A percentile compares a stretch with the other conserved stretches of the same genome.
Conservation (phyloP, 208 protist genomes). For the Crithidia thermophila region DNA sequence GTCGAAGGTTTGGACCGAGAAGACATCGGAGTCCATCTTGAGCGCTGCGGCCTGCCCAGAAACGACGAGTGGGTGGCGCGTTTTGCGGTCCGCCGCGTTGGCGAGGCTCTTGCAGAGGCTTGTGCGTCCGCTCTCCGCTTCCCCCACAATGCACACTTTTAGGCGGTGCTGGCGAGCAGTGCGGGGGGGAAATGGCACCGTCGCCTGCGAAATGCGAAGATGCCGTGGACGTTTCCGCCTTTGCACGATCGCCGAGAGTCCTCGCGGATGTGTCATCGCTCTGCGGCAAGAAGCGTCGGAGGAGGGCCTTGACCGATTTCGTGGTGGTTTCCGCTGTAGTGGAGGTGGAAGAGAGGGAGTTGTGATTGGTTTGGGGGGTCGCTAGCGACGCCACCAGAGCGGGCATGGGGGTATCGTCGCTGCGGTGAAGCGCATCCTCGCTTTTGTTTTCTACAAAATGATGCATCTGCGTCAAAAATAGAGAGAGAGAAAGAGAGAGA, state of each 20-base stretch:
- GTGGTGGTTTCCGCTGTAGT: not conserved
- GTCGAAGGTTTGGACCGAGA: constrained; percentile 23
- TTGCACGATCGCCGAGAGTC: too few relatives aligned
- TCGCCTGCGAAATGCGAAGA: too few relatives aligned
- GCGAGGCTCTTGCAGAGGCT: constrained; percentile 6
- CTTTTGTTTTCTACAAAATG: not conserved
- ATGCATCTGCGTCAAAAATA: not conserved
- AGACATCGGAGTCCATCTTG: constrained; percentile 3
- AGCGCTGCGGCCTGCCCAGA: constrained; percentile 9
- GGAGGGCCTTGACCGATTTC: not conserved
- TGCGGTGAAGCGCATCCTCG: too few relatives aligned
- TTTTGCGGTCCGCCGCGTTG: not conserved
- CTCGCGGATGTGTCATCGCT: too few relatives aligned
- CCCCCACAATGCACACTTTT: constrained; percentile 21
- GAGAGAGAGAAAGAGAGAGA: not conserved
- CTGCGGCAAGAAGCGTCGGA: constrained; percentile 3
- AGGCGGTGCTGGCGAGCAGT: constrained; percentile 1
- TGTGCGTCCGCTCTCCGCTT: constrained; percentile 24
- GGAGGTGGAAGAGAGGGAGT: not conserved
- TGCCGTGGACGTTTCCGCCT: too few relatives aligned
- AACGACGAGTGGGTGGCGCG: constrained; percentile 6
- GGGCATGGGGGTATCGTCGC: too few relatives aligned
- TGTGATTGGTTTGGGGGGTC: too few relatives aligned
- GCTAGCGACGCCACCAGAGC: too few relatives aligned
- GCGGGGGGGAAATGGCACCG: not conserved